These are phyloP conservation scores for Hymenoscyphus fructigenus DNA, from an alignment of 2,329 filamentous ascomycete species.

Conservation along the genomic window DNA sequence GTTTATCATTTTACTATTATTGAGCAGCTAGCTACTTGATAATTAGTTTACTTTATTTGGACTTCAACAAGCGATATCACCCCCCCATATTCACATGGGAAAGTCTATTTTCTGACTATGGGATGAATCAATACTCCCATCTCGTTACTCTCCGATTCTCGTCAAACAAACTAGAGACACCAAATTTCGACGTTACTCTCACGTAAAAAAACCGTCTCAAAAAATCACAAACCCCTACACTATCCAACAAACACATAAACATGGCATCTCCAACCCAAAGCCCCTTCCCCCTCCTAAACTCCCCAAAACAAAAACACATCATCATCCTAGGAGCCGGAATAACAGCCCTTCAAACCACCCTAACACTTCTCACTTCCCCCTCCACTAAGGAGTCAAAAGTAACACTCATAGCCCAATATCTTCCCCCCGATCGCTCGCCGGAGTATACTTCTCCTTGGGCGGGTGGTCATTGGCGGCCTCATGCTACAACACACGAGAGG, in stretches of 20 bases:
- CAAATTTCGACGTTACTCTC: no score
- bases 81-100: no score
- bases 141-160: no score
- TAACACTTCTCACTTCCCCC: constrained; percentile 43
- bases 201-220: no score
- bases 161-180: no score
- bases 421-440: constrained; percentile 37
- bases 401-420: constrained; percentile 43
- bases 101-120: no score
- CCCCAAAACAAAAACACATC: constrained; percentile 20
- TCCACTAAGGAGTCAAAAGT: constrained; percentile 40
- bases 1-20: no score
- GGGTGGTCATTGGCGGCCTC: constrained; percentile 48
- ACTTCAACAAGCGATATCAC: no score
- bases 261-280: background rate
- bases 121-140: no score
- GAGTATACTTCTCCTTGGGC: constrained; percentile 39
- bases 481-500: constrained; percentile 37
- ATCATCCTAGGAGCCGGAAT: constrained; percentile 43
- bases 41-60: no score
- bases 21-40: no score
- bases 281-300: background rate
- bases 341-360: constrained; percentile 45
- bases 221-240: no score
- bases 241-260: background rate